These are phyloP conservation scores for Kurtzmaniella quercitrusa DNA, from an alignment of 1,139 yeast species.

Conservation along the genomic window DNA sequence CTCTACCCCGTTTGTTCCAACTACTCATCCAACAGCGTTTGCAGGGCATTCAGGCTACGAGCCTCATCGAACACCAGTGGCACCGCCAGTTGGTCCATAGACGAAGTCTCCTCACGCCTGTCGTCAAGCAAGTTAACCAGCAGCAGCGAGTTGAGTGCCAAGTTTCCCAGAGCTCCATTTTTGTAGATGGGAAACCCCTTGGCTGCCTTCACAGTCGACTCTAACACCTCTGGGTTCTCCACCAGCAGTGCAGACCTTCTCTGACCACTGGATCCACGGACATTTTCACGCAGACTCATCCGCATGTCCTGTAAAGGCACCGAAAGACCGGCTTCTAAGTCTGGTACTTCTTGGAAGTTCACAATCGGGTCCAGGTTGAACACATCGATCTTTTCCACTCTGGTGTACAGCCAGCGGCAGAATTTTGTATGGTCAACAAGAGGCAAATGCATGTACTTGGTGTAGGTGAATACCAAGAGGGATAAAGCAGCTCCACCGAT, in stretches of 20 bases:
- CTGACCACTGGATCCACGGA: not conserved
- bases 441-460: slow-evolving; percentile 76
- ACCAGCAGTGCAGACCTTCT: not conserved
- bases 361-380: slow-evolving; percentile 28
- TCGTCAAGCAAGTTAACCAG: slow-evolving; percentile 13
- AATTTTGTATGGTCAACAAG: slow-evolving; percentile 54
- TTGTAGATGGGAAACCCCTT: not conserved
- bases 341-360: slow-evolving; percentile 10
- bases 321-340: slow-evolving; percentile 9
- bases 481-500: slow-evolving; percentile 86
- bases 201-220: not conserved
- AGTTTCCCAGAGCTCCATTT: not conserved
- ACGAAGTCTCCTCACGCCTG: slow-evolving; percentile 14
- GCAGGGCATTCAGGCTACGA: slow-evolving; percentile 21
- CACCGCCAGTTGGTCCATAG: slow-evolving; percentile 31
- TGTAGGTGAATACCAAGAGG: slow-evolving; percentile 63
- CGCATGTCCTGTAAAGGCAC: not conserved
- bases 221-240: not conserved
- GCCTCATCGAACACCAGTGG: slow-evolving; percentile 36
- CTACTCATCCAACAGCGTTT: slow-evolving; percentile 25
- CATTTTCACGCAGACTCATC: not conserved
- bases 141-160: not conserved
- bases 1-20: not conserved
- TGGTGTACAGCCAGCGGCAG: slow-evolving; percentile 80
- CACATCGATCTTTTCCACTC: slow-evolving; percentile 24